A percentile compares a stretch with the other conserved stretches of the same genome.
Conservation (phyloP, 2,329 filamentous ascomycete genomes). For the Dothiorella sarmentorum region DNA sequence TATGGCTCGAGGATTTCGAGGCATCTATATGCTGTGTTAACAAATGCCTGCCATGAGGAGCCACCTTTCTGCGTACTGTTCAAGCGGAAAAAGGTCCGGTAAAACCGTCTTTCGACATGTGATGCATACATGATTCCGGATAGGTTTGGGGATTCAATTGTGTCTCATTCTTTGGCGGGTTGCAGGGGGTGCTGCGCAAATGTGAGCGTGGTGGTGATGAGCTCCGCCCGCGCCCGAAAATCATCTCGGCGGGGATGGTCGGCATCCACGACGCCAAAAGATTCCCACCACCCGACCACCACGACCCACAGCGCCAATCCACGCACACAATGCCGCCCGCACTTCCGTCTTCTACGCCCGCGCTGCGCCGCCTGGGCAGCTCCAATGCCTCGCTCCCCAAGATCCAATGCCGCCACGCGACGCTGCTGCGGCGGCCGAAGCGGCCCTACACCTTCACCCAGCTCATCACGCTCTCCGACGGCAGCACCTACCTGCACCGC, state of each 20-base stretch:
- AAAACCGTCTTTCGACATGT: slow-evolving; percentile 38
- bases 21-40: background rate
- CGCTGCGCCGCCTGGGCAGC: slow-evolving; percentile 32
- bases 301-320: slow-evolving; percentile 7
- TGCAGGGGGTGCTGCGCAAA: too few species aligned
- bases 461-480: slow-evolving; percentile 87
- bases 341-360: slow-evolving; percentile 24
- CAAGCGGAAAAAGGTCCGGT: slow-evolving; percentile 45
- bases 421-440: slow-evolving; percentile 81
- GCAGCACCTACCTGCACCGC: slow-evolving; percentile 75
- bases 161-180: too few species aligned
- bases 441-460: slow-evolving; percentile 98
- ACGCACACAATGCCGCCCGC: slow-evolving; percentile 28
- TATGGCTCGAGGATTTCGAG: background rate
- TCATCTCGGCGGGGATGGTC: slow-evolving; percentile 11
- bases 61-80: slow-evolving; percentile 20
- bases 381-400: slow-evolving; percentile 20
- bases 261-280: background rate
- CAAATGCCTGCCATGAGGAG: background rate
- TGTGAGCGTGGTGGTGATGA: too few species aligned
- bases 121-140: slow-evolving; percentile 7
- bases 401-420: slow-evolving; percentile 71
- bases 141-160: too few species aligned
- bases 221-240: slow-evolving; percentile 14
- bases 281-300: slow-evolving; percentile 14